Conservation (phyloP, 495 filamentous ascomycete species). For the Tuber brumale region DNA sequence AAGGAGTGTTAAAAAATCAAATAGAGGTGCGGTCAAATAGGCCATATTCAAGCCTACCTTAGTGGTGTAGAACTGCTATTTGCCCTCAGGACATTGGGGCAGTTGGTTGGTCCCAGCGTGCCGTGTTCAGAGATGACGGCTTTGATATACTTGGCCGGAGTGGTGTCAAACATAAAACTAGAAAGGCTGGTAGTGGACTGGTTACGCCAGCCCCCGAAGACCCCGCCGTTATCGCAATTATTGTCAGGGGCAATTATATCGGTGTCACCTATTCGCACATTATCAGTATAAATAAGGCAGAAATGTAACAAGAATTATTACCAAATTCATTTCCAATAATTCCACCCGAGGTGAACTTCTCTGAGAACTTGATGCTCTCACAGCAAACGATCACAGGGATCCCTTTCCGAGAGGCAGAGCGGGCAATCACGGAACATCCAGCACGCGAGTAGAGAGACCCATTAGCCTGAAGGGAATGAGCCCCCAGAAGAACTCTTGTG, state of each 20-base stretch:
- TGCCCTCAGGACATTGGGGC: conserved; percentile 47
- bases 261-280: conserved; percentile 28
- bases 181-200: conserved; percentile 62
- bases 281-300: conserved; percentile 33
- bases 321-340: conserved; percentile 92
- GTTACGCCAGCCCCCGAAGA: conserved; percentile 55
- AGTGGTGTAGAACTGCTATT: neutral
- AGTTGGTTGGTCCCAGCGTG: conserved; percentile 75
- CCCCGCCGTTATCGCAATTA: conserved; percentile 35
- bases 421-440: conserved; percentile 83
- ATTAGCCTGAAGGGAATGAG: conserved; percentile 85
- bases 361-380: conserved; percentile 93
- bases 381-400: conserved; percentile 85
- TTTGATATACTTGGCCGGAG: conserved; percentile 78
- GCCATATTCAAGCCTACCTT: neutral
- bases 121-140: conserved; percentile 91
- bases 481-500: conserved; percentile 77
- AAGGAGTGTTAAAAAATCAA: neutral
- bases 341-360: conserved; percentile 79
- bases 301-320: conserved; percentile 48
- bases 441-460: conserved; percentile 79
- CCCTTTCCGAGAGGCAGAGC: conserved; percentile 65
- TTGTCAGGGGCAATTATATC: conserved; percentile 26
- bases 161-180: conserved; percentile 89
- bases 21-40: neutral